Percentiles rank a stretch among this genome's conserved stretches.
Evolutionary conservation across 202 grass and related monocot genomes (phyloP).

Genomic region (Setaria viridis): DNA sequence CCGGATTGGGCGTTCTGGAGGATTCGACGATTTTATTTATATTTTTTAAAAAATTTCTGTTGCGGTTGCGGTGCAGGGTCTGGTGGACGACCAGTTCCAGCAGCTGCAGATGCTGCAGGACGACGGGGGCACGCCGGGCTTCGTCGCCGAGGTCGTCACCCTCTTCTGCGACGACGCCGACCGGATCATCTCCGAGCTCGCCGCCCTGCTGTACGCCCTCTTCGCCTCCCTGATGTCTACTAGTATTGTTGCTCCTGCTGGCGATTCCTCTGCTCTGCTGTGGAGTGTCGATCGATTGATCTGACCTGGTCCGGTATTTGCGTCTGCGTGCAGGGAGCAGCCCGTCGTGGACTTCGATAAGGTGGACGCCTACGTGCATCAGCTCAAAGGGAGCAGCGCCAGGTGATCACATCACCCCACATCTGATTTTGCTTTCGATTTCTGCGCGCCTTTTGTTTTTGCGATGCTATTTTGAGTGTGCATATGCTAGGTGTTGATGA

Average conservation of each 20-base stretch:
- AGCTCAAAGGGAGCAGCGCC: conserved; percentile 87
- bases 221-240: background rate
- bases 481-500: background rate
- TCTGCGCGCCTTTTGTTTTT: background rate
- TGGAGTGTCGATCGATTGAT: background rate
- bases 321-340: conserved; percentile 54
- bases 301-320: background rate
- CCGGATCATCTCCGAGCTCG: conserved; percentile 56
- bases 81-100: conserved; percentile 87
- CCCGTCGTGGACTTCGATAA: conserved; percentile 66
- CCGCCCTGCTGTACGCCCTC: conserved; percentile 53
- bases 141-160: conserved; percentile 75
- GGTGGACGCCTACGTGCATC: conserved; percentile 77
- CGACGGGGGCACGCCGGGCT: conserved; percentile 59
- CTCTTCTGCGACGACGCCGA: conserved; percentile 79
- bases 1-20: background rate
- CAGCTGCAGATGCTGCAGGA: conserved; percentile 85
- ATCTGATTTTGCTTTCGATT: background rate
- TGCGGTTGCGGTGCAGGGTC: conserved; percentile 45
- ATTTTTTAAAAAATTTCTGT: background rate
- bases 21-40: background rate
- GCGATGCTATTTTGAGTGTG: background rate
- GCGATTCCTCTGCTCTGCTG: background rate
- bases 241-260: background rate
- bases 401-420: conserved; percentile 53